These are phyloP conservation scores for Fraxinus xanthoxyloides DNA, from an alignment of 305 asterid genomes.

Conservation along the genomic window DNA sequence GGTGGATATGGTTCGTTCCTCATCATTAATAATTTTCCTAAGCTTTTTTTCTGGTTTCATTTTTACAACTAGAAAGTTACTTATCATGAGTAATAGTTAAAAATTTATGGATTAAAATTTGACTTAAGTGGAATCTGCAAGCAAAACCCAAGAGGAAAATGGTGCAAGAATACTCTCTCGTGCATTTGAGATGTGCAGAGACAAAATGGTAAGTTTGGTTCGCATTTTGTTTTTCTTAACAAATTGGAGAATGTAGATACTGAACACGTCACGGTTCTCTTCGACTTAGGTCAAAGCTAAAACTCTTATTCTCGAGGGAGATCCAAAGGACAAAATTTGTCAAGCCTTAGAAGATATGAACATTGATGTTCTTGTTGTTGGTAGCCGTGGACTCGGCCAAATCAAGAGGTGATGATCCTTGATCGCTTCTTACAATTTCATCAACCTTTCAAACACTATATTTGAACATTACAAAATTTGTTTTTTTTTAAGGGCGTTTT, in stretches of 20 bases:
- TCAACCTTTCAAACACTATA: background rate
- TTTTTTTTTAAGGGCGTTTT: conserved; percentile 39
- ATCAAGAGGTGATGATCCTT: conserved; percentile 46
- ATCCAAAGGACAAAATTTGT: conserved; percentile 67
- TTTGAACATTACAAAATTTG: background rate
- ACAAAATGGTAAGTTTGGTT: conserved; percentile 33
- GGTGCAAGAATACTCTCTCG: conserved; percentile 51
- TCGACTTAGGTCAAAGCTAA: conserved; percentile 46
- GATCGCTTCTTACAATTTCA: background rate
- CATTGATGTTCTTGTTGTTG: conserved; percentile 57
- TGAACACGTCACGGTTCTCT: background rate
- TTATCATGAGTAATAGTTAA: no score
- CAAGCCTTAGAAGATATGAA: conserved; percentile 49
- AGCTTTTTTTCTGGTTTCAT: background rate
- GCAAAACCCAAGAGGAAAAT: conserved; percentile 47
- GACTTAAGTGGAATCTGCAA: conserved; percentile 41
- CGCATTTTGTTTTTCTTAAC: background rate
- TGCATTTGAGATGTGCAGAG: conserved; percentile 58
- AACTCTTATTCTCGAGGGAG: conserved; percentile 58
- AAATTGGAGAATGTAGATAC: background rate
- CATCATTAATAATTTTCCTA: background rate
- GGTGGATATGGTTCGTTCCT: conserved; percentile 45
- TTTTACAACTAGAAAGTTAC: background rate
- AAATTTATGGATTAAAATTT: no score
- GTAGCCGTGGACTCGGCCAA: conserved; percentile 73